Conservation (phyloP, 1,139 yeast genomes). For the Lodderomyces jiufengensis region DNA sequence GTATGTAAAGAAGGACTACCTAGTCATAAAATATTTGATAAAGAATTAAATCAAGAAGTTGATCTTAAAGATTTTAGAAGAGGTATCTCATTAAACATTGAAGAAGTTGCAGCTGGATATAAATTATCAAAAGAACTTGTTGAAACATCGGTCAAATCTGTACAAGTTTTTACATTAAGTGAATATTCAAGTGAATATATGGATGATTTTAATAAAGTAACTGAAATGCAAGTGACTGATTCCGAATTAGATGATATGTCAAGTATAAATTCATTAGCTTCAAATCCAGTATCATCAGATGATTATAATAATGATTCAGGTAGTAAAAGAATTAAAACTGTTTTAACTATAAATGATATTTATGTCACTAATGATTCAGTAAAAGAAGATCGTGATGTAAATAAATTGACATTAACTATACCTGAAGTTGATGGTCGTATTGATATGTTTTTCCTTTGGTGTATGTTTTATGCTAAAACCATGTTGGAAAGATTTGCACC, state of each 20-base stretch:
- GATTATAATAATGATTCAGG: constrained; percentile 6
- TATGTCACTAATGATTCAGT: constrained; percentile 21
- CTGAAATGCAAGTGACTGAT: constrained; percentile 18
- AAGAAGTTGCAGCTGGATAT: constrained; percentile 21
- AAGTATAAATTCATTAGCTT: constrained; percentile 28
- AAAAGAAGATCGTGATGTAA: constrained; percentile 21
- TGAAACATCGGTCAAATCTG: constrained; percentile 16
- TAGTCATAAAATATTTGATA: constrained; percentile 26
- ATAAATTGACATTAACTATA: constrained; percentile 26
- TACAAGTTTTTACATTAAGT: constrained; percentile 38
- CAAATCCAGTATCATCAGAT: constrained; percentile 15
- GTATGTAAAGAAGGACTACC: constrained; percentile 45
- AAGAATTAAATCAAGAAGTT: constrained; percentile 21
- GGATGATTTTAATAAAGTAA: constrained; percentile 33
- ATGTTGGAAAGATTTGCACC: constrained; percentile 38
- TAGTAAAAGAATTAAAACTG: constrained; percentile 31
- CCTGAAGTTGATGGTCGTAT: constrained; percentile 40
- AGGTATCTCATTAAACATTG: constrained; percentile 34
- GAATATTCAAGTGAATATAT: constrained; percentile 37
- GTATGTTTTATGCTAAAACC: constrained; percentile 37
- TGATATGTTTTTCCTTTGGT: constrained; percentile 45
- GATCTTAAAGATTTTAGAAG: constrained; percentile 40
- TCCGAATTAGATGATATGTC: constrained; percentile 35
- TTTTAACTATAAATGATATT: constrained; percentile 29
- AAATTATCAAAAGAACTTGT: constrained; percentile 23